Evolutionary conservation across 2,329 filamentous ascomycete genomes (phyloP).

Genomic region (Aspergillus novoparasiticus): DNA sequence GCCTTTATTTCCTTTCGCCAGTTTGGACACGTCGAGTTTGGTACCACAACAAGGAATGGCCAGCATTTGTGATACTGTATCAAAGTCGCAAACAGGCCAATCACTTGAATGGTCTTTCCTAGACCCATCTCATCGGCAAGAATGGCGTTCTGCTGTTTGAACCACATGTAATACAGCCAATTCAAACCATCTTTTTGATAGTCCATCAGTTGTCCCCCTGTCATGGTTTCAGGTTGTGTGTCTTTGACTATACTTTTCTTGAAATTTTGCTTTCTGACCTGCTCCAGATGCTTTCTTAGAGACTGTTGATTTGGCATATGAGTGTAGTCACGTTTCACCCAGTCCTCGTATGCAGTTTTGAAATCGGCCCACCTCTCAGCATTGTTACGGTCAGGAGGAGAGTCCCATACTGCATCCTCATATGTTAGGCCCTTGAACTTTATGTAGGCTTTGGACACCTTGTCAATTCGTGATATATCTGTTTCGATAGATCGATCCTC

Average conservation of each 20-base stretch:
- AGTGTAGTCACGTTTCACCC: constrained; percentile 77
- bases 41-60: constrained; percentile 90
- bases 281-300: constrained; percentile 68
- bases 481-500: constrained; percentile 63
- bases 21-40: constrained; percentile 94
- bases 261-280: constrained; percentile 69
- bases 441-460: constrained; percentile 74
- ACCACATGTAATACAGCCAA: constrained; percentile 92
- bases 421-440: constrained; percentile 94
- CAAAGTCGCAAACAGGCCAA: constrained; percentile 76
- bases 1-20: constrained; percentile 96
- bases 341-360: constrained; percentile 80
- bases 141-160: constrained; percentile 79
- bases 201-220: constrained; percentile 81
- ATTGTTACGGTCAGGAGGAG: constrained; percentile 67
- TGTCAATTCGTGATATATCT: constrained; percentile 70
- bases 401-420: constrained; percentile 88
- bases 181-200: constrained; percentile 94
- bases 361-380: constrained; percentile 75
- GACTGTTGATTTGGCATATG: constrained; percentile 55
- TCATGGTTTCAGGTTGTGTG: constrained; percentile 72
- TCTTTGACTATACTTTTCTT: constrained; percentile 65
- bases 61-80: constrained; percentile 73
- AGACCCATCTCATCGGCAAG: constrained; percentile 98
- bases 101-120: constrained; percentile 94